These are phyloP conservation scores for Acanthamoeba pearcei DNA, from an alignment of 208 protist genomes.

Conservation along the genomic window DNA sequence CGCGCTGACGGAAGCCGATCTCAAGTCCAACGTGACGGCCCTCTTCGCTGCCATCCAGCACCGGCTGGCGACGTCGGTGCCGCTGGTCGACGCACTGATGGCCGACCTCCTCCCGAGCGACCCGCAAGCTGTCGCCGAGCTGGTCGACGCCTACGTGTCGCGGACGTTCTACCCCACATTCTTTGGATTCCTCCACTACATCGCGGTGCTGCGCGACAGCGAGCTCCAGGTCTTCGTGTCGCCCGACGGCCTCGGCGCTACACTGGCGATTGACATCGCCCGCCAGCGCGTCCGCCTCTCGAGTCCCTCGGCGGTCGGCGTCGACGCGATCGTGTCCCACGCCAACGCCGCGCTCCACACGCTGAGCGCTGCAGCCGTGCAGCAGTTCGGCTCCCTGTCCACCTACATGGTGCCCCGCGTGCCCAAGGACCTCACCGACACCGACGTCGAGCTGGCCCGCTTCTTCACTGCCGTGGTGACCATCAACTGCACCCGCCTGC, in stretches of 20 bases:
- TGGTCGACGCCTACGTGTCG: not conserved
- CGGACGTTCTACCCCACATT: not conserved
- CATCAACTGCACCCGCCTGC: not conserved
- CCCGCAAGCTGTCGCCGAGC: not conserved
- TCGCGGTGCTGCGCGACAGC: not conserved
- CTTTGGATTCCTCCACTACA: slow-evolving; percentile 5
- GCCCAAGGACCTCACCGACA: not conserved
- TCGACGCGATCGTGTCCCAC: not conserved
- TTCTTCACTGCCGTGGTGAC: slow-evolving; percentile 1
- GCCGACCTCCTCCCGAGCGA: slow-evolving; percentile 1
- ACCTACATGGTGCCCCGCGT: not conserved
- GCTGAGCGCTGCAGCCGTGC: not conserved
- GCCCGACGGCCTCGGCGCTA: not conserved
- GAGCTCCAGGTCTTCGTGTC: not conserved
- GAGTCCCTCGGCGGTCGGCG: not conserved
- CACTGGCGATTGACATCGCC: not conserved
- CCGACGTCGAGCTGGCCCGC: not conserved
- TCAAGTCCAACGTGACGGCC: not conserved
- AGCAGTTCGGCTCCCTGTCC: not conserved
- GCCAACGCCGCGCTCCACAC: not conserved
- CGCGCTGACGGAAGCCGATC: not conserved
- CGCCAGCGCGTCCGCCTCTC: not conserved
- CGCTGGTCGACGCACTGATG: not conserved
- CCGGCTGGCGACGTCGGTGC: not conserved
- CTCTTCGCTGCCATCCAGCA: not conserved